These are phyloP conservation scores for Hypomontagnella submonticulosa DNA, from an alignment of 495 filamentous ascomycete genomes.

Conservation along the genomic window DNA sequence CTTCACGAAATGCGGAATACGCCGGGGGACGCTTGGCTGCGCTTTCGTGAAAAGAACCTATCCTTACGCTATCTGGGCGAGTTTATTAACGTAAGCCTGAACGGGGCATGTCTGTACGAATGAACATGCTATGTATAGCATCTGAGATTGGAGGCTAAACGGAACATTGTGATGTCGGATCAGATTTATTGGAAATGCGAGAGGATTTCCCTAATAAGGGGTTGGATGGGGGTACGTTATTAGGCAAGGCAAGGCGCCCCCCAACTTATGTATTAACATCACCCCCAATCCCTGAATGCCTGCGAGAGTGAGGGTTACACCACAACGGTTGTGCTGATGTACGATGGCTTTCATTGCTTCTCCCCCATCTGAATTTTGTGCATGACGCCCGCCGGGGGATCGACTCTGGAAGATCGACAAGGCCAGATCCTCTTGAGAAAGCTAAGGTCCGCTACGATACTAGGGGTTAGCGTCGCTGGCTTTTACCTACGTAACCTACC, in stretches of 20 bases:
- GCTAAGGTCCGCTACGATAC: slow-evolving; percentile 26
- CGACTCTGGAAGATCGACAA: slow-evolving; percentile 29
- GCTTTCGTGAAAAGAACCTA: slow-evolving; percentile 5
- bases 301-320: slow-evolving; percentile 29
- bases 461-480: slow-evolving; percentile 12
- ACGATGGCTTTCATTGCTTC: slow-evolving; percentile 6
- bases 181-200: slow-evolving; percentile 7
- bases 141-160: slow-evolving; percentile 34
- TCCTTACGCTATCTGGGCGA: slow-evolving; percentile 7
- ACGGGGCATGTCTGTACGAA: slow-evolving; percentile 2
- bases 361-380: slow-evolving; percentile 41
- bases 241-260: slow-evolving; percentile 39
- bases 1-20: slow-evolving; percentile 10
- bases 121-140: not conserved
- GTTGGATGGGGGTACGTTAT: slow-evolving; percentile 29
- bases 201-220: slow-evolving; percentile 25
- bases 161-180: slow-evolving; percentile 30
- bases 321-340: slow-evolving; percentile 24
- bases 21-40: slow-evolving; percentile 1
- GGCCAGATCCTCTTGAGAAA: slow-evolving; percentile 10
- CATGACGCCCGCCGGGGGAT: slow-evolving; percentile 36
- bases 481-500: slow-evolving; percentile 3
- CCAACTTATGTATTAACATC: slow-evolving; percentile 39
- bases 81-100: slow-evolving; percentile 9
- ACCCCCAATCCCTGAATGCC: slow-evolving; percentile 19